Conservation (phyloP, 1,139 yeast genomes). For the Geotrichum australiense region DNA sequence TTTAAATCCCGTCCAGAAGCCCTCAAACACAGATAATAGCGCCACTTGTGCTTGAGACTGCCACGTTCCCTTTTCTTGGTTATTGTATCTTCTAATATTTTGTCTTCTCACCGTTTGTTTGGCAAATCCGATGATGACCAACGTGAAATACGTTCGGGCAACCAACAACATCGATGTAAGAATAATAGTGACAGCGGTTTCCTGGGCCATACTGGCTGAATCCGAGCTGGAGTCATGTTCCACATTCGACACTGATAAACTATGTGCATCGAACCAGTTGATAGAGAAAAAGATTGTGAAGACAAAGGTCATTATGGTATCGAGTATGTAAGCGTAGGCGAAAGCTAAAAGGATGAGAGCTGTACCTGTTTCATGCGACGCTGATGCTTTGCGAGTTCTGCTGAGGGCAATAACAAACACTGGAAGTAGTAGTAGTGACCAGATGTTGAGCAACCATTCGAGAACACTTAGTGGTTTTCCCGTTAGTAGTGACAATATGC, state of each 20-base stretch:
- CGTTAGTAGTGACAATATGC: conserved; percentile 76
- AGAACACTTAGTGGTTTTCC: conserved; percentile 75
- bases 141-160: conserved; percentile 57
- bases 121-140: conserved; percentile 57
- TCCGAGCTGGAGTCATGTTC: conserved; percentile 32
- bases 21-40: conserved; percentile 28
- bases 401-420: conserved; percentile 49
- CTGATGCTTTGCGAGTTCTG: conserved; percentile 31
- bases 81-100: conserved; percentile 32
- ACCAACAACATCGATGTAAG: conserved; percentile 49
- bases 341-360: conserved; percentile 52
- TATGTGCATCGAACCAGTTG: conserved; percentile 52
- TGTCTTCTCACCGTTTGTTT: conserved; percentile 35
- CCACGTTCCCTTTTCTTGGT: conserved; percentile 32
- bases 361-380: conserved; percentile 21
- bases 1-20: conserved; percentile 44
- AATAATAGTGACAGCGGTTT: conserved; percentile 58
- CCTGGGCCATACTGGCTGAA: conserved; percentile 65
- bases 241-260: conserved; percentile 16
- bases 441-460: conserved; percentile 76
- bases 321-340: conserved; percentile 55
- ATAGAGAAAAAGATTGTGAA: conserved; percentile 69
- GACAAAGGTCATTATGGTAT: conserved; percentile 57
- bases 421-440: conserved; percentile 59
- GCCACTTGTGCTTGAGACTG: conserved; percentile 29